Evolutionary conservation across 2,329 filamentous ascomycete genomes (phyloP).

Genomic region (Cordyceps militaris): DNA sequence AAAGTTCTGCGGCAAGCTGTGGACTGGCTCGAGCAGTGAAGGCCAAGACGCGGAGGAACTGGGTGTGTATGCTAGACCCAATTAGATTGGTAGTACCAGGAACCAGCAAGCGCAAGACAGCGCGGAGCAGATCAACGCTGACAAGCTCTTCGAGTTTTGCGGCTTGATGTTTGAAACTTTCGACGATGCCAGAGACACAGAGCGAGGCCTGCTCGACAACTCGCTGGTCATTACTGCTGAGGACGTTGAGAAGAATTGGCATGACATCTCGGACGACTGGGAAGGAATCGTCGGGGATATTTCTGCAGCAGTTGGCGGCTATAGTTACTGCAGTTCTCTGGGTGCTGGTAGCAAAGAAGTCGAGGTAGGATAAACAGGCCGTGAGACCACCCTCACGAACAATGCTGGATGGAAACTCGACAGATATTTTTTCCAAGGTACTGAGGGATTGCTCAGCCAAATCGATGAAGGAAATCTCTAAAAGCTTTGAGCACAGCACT

Average conservation of each 20-base stretch:
- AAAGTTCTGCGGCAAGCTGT: constrained; percentile 75
- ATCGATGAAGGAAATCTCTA: constrained; percentile 96
- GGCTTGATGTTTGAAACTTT: constrained; percentile 89
- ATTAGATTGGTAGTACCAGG: constrained; percentile 95
- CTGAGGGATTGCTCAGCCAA: constrained; percentile 94
- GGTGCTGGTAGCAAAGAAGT: constrained; percentile 96
- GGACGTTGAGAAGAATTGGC: constrained; percentile 85
- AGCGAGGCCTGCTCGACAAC: constrained; percentile 95
- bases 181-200: constrained; percentile 90
- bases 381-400: constrained; percentile 92
- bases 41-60: constrained; percentile 85
- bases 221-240: constrained; percentile 87
- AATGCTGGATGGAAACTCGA: constrained; percentile 91
- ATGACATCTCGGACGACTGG: constrained; percentile 88
- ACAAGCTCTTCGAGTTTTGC: constrained; percentile 88
- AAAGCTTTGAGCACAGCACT: constrained; percentile 84
- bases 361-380: constrained; percentile 90
- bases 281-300: constrained; percentile 92
- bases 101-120: constrained; percentile 77
- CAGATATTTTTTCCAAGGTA: constrained; percentile 94
- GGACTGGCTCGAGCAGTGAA: constrained; percentile 88
- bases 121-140: constrained; percentile 76
- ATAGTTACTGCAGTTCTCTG: constrained; percentile 95
- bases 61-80: constrained; percentile 87
- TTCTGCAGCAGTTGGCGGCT: constrained; percentile 95